phyloP scores from a whole-genome alignment of 108 stramenopile genomes.

The Cyclotella baltica region DNA sequence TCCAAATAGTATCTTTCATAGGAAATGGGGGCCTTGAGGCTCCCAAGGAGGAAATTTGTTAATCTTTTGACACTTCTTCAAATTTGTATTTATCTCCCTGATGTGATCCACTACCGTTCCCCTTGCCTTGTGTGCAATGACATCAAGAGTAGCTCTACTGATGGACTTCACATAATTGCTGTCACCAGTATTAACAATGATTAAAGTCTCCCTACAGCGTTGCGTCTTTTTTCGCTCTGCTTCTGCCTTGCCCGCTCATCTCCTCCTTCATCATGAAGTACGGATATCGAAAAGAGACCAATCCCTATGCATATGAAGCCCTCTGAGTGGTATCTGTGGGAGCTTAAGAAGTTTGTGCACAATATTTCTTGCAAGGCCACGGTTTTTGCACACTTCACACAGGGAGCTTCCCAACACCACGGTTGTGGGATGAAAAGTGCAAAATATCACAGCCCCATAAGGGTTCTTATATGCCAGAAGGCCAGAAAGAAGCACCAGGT shows the following conservation, averaged over 20 bases:
- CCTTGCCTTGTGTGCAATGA: background rate
- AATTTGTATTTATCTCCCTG: background rate
- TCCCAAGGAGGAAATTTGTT: conserved; percentile 5
- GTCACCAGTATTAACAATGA: background rate
- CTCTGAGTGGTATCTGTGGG: background rate
- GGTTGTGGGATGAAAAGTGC: conserved; percentile 35
- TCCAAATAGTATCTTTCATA: conserved; percentile 29
- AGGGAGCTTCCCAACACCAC: conserved; percentile 37
- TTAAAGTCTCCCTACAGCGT: background rate
- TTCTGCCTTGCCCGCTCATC: conserved; percentile 8
- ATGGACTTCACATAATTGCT: background rate
- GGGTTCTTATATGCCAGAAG: too few relatives aligned
- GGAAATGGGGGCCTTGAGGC: conserved; percentile 25
- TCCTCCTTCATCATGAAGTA: conserved; percentile 34
- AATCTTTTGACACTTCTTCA: conserved; percentile 20
- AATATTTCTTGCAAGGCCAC: conserved; percentile 33
- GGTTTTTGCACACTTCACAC: conserved; percentile 12
- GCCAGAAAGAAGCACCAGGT: too few relatives aligned
- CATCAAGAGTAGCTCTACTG: background rate
- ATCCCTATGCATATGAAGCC: conserved; percentile 38
- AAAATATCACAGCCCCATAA: too few relatives aligned
- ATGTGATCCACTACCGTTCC: background rate
- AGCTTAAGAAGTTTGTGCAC: conserved; percentile 38
- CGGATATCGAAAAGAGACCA: conserved; percentile 6
- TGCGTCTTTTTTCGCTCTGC: background rate